These are phyloP conservation scores for Apiotrichum sp. DNA, from an alignment of 1,284 basidiomycete species.

Conservation along the genomic window DNA sequence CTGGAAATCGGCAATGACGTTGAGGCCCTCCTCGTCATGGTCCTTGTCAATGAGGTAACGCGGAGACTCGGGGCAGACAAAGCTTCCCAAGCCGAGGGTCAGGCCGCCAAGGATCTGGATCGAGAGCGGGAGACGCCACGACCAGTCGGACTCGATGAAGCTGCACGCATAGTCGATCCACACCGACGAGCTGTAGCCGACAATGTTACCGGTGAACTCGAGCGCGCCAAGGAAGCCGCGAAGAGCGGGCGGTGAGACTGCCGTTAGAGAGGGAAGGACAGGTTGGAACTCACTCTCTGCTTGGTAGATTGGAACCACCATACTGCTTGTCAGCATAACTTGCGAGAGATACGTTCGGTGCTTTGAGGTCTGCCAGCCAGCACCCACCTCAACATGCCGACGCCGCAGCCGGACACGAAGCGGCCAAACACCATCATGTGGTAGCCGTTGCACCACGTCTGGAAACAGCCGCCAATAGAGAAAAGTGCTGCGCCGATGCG, in stretches of 20 bases:
- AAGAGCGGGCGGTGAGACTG: slow-evolving; percentile 46
- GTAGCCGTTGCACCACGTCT: slow-evolving; percentile 81
- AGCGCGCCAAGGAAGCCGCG: slow-evolving; percentile 88
- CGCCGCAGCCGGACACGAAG: slow-evolving; percentile 83
- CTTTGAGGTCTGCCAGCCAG: slow-evolving; percentile 54
- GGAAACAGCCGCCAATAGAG: slow-evolving; percentile 78
- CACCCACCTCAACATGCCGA: slow-evolving; percentile 80
- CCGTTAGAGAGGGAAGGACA: slow-evolving; percentile 5
- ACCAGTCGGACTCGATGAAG: slow-evolving; percentile 70
- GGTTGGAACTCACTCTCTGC: slow-evolving; percentile 20
- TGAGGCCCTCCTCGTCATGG: slow-evolving; percentile 76
- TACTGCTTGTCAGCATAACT: slow-evolving; percentile 52
- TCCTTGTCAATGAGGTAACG: slow-evolving; percentile 89
- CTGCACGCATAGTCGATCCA: slow-evolving; percentile 95
- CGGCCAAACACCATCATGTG: slow-evolving; percentile 80
- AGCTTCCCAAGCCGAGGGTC: slow-evolving; percentile 72
- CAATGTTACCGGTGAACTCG: slow-evolving; percentile 91
- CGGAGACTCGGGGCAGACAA: slow-evolving; percentile 89
- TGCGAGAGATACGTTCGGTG: background rate
- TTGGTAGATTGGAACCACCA: slow-evolving; percentile 93
- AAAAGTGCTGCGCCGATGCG: slow-evolving; percentile 83
- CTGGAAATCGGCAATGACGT: slow-evolving; percentile 82
- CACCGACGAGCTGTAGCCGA: slow-evolving; percentile 94
- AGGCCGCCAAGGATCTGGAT: slow-evolving; percentile 84
- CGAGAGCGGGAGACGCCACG: slow-evolving; percentile 78